Conservation (phyloP, 1,284 basidiomycete species). For the Ceratobasidium sp. region DNA sequence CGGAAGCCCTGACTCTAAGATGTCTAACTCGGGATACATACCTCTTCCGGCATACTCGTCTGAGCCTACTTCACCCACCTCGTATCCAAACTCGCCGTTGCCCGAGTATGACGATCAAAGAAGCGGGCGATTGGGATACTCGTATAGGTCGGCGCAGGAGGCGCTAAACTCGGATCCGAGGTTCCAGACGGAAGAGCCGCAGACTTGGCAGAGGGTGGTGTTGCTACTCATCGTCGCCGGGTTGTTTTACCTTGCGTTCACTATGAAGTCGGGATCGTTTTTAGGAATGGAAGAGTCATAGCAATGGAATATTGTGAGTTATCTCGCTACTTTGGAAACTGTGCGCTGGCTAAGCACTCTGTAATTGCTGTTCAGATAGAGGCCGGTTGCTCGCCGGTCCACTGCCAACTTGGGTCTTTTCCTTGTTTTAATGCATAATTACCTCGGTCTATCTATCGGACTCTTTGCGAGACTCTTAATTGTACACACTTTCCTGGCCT, state of each 20-base stretch:
- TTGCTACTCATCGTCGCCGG: constrained; percentile 14
- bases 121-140: constrained; percentile 15
- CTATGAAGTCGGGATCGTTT: constrained; percentile 39
- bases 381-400: neutral
- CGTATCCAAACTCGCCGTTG: constrained; percentile 15
- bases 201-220: constrained; percentile 30
- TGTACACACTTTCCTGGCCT: neutral
- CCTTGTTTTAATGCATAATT: neutral
- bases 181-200: constrained; percentile 32
- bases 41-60: constrained; percentile 37
- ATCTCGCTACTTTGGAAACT: neutral
- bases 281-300: constrained; percentile 42
- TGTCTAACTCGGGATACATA: constrained; percentile 31
- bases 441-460: neutral
- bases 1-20: constrained; percentile 2
- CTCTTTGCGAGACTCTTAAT: too few species aligned
- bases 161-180: constrained; percentile 31
- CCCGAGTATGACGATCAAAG: constrained; percentile 38
- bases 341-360: neutral
- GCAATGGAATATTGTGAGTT: neutral
- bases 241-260: constrained; percentile 31
- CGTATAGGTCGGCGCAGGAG: constrained; percentile 3
- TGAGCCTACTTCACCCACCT: constrained; percentile 11
- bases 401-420: neutral
- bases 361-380: neutral